A percentile compares a stretch with the other conserved stretches of the same genome.
phyloP scores from a whole-genome alignment of 139 green algal species.

The Astrephomene gubernaculifera region DNA sequence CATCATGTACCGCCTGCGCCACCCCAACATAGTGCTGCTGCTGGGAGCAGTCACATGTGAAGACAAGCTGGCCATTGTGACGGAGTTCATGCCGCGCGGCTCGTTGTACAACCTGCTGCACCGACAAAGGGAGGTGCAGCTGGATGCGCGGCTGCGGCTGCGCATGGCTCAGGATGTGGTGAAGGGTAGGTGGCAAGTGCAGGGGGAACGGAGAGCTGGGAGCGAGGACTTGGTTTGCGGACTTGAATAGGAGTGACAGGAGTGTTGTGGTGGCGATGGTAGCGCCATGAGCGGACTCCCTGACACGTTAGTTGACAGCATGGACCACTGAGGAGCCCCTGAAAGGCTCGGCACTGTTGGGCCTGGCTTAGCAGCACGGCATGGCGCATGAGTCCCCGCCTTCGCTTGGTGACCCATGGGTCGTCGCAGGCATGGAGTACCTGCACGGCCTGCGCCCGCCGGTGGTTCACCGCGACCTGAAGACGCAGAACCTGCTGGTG shows the following conservation, averaged over 20 bases:
- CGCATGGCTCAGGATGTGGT: slow-evolving; percentile 89
- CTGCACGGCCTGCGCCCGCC: slow-evolving; percentile 79
- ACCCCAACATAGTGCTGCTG: slow-evolving; percentile 87
- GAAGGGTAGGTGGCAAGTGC: slow-evolving; percentile 49
- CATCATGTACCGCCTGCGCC: slow-evolving; percentile 75
- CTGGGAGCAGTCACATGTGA: slow-evolving; percentile 65
- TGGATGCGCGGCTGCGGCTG: slow-evolving; percentile 75
- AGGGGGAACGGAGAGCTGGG: neutral
- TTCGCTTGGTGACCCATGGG: too few species aligned
- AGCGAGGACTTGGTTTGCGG: too few species aligned
- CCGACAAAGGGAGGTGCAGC: slow-evolving; percentile 56
- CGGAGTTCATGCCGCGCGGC: slow-evolving; percentile 82
- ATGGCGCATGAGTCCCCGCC: too few species aligned
- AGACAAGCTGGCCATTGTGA: slow-evolving; percentile 81
- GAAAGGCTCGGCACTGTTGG: too few species aligned
- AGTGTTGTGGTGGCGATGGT: too few species aligned
- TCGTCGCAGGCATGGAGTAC: slow-evolving; percentile 86
- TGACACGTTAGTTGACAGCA: too few species aligned
- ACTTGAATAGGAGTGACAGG: too few species aligned
- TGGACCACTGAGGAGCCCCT: too few species aligned
- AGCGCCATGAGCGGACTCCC: too few species aligned
- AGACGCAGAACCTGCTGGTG: slow-evolving; percentile 87
- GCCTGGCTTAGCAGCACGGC: too few species aligned
- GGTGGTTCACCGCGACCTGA: slow-evolving; percentile 88
- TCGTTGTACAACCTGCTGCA: slow-evolving; percentile 81